Evolutionary conservation across 129 eudicot species (phyloP).

Genomic region (Saussurea involucrata): DNA sequence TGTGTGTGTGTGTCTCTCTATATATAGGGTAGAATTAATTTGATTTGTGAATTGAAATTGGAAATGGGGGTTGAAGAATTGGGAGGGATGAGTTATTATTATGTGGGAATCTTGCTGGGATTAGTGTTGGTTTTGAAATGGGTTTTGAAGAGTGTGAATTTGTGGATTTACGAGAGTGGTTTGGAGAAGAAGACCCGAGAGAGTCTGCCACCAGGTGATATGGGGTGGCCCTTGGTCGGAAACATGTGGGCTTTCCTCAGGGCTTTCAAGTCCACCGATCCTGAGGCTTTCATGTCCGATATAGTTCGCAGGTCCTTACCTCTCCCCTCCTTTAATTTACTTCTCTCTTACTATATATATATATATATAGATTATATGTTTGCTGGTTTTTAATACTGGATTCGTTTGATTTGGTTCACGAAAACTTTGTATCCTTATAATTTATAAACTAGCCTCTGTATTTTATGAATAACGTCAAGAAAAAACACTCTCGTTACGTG

Average conservation of each 20-base stretch:
- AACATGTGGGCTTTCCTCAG: conserved; percentile 83
- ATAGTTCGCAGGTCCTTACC: conserved; percentile 35
- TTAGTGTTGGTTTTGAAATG: conserved; percentile 27
- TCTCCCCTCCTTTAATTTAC: not conserved
- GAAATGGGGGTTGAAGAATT: conserved; percentile 28
- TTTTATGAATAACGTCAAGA: not conserved
- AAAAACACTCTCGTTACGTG: not conserved
- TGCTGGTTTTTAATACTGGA: not conserved
- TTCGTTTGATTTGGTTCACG: not conserved
- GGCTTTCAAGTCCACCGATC: conserved; percentile 76
- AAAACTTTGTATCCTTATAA: not conserved
- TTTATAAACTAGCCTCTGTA: not conserved
- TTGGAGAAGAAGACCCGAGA: conserved; percentile 41
- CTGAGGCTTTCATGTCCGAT: conserved; percentile 56
- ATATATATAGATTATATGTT: not conserved
- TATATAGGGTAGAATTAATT: not conserved
- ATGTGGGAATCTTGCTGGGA: conserved; percentile 29
- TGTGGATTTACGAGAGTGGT: conserved; percentile 50
- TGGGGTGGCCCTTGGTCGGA: conserved; percentile 77
- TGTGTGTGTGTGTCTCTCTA: too few species aligned
- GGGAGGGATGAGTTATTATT: conserved; percentile 13
- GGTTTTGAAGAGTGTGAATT: conserved; percentile 39
- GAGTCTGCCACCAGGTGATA: conserved; percentile 71
- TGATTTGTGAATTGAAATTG: not conserved
- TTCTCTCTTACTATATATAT: too few species aligned